Evolutionary conservation across 805 yeast species (phyloP).

Genomic region (Babjeviella inositovora): DNA sequence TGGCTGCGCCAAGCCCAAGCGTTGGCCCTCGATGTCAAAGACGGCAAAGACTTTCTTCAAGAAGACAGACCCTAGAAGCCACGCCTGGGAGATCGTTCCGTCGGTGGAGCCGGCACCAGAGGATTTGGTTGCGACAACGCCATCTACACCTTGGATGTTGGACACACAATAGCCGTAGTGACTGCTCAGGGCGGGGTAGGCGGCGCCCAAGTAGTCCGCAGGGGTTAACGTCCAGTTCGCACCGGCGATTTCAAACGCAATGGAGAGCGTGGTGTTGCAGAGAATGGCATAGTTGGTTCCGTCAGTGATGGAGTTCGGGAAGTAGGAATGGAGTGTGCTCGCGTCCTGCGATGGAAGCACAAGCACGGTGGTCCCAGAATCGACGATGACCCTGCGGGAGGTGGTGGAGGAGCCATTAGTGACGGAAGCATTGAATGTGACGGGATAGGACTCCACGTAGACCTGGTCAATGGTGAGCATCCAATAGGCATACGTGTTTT

Average conservation of each 20-base stretch:
- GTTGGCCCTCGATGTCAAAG: slow-evolving; percentile 32
- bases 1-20: slow-evolving; percentile 47
- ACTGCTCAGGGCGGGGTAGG: slow-evolving; percentile 15
- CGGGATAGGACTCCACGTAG: slow-evolving; percentile 13
- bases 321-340: slow-evolving; percentile 30
- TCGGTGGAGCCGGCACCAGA: no score
- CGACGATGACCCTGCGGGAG: slow-evolving; percentile 31
- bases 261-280: slow-evolving; percentile 27
- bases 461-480: slow-evolving; percentile 21
- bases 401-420: slow-evolving; percentile 4
- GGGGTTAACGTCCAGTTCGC: slow-evolving; percentile 26
- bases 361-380: slow-evolving; percentile 53
- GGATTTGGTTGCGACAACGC: slow-evolving; percentile 14
- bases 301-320: slow-evolving; percentile 32
- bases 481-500: slow-evolving; percentile 29
- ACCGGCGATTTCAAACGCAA: slow-evolving; percentile 25
- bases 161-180: slow-evolving; percentile 43
- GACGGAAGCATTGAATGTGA: slow-evolving; percentile 12
- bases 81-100: slow-evolving; percentile 11
- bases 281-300: slow-evolving; percentile 46
- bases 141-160: slow-evolving; percentile 40
- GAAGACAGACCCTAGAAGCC: slow-evolving; percentile 57
- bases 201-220: slow-evolving; percentile 28
- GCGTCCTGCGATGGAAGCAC: slow-evolving; percentile 43
- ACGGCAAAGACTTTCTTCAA: slow-evolving; percentile 37